Evolutionary conservation across 305 asterid genomes (phyloP).

Genomic region (Fraxinus dipetala): DNA sequence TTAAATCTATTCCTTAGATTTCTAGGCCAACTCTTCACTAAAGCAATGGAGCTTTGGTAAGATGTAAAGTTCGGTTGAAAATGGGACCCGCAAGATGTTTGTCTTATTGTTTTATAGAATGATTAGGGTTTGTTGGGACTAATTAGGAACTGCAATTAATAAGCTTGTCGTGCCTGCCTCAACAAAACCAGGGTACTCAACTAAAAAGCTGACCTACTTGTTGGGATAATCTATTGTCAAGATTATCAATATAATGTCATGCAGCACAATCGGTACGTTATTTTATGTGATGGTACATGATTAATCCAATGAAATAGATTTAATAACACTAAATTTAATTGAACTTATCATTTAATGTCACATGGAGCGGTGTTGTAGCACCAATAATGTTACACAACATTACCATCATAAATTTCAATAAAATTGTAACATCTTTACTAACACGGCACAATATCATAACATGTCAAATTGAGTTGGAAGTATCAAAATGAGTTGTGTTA

Average conservation of each 20-base stretch:
- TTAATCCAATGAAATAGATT: no score
- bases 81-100: constrained; percentile 40
- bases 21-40: constrained; percentile 16
- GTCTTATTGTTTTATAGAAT: constrained; percentile 38
- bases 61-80: constrained; percentile 59
- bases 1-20: not conserved
- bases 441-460: not conserved
- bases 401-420: not conserved
- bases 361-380: not conserved
- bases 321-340: no score
- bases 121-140: constrained; percentile 32
- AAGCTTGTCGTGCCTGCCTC: constrained; percentile 28
- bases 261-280: not conserved
- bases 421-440: not conserved
- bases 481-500: not conserved
- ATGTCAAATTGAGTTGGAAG: not conserved
- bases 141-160: constrained; percentile 34
- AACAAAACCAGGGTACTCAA: constrained; percentile 1
- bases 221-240: not conserved
- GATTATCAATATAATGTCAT: not conserved
- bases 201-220: not conserved
- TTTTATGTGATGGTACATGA: not conserved
- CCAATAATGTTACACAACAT: not conserved
- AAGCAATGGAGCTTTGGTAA: not conserved
- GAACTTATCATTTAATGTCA: not conserved